phyloP scores from a whole-genome alignment of 495 filamentous ascomycete species.

The Aspergillus sclerotiicarbonarius region DNA sequence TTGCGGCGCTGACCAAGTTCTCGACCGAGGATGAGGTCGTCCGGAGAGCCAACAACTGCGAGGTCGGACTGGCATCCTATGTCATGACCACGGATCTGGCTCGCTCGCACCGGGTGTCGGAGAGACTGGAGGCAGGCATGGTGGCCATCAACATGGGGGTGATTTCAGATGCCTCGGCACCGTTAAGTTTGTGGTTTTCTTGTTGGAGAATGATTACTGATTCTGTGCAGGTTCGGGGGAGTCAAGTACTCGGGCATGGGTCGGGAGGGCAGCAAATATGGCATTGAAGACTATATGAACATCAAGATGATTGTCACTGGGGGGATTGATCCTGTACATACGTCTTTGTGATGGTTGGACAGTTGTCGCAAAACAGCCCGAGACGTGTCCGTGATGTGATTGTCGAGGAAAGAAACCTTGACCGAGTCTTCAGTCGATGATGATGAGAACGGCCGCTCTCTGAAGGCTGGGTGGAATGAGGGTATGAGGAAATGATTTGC shows the following conservation, averaged over 20 bases:
- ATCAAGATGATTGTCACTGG: constrained; percentile 80
- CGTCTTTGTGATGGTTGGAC: no score
- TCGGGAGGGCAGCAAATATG: constrained; percentile 70
- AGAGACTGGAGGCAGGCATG: constrained; percentile 53
- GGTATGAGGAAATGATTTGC: no score
- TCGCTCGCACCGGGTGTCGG: constrained; percentile 46
- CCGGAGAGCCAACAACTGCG: constrained; percentile 45
- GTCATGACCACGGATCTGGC: constrained; percentile 48
- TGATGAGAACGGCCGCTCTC: no score
- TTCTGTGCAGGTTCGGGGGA: constrained; percentile 42
- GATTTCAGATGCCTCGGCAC: constrained; percentile 27
- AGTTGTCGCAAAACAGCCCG: no score
- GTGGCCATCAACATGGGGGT: constrained; percentile 50
- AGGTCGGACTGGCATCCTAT: constrained; percentile 51
- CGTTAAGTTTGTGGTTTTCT: constrained; percentile 6
- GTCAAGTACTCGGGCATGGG: constrained; percentile 57
- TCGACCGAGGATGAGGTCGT: constrained; percentile 50
- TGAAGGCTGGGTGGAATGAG: no score
- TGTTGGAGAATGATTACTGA: no score
- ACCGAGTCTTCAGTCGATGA: no score
- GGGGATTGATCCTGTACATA: constrained; percentile 42
- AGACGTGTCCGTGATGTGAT: no score
- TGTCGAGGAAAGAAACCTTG: no score
- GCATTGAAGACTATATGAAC: constrained; percentile 75
- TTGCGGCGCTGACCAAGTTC: constrained; percentile 51